Conservation (phyloP, 176 grass and related monocot genomes). For the Ananas comosus region DNA sequence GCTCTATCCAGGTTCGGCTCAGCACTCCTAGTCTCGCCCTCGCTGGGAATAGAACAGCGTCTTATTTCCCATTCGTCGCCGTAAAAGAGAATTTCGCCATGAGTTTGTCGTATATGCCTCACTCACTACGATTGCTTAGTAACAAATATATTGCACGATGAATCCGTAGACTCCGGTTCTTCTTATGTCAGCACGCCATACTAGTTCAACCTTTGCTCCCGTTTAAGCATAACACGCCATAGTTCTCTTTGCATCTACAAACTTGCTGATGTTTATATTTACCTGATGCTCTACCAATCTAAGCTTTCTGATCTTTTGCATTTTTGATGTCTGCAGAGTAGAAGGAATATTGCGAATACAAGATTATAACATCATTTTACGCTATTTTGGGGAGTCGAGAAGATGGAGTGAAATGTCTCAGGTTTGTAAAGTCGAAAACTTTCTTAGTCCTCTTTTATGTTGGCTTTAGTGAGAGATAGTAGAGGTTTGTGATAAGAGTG, state of each 20-base stretch:
- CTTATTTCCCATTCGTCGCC: no score
- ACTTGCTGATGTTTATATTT: background rate
- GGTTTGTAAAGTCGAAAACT: slow-evolving; percentile 21
- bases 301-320: background rate
- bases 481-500: background rate
- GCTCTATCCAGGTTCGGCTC: slow-evolving; percentile 51
- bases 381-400: slow-evolving; percentile 50
- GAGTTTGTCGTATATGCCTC: no score
- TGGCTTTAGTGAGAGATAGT: background rate
- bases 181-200: no score
- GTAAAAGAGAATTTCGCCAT: no score
- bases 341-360: slow-evolving; percentile 59
- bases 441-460: background rate
- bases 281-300: background rate
- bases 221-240: no score
- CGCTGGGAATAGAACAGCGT: no score
- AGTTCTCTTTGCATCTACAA: no score
- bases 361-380: slow-evolving; percentile 77
- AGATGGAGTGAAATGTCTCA: slow-evolving; percentile 59
- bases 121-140: no score
- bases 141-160: no score
- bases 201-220: no score
- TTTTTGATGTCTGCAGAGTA: slow-evolving; percentile 29
- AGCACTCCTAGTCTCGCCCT: background rate
- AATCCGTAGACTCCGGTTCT: no score